Conservation (phyloP, 1,139 yeast genomes). For the Sugiyamaella grinbergsii region DNA sequence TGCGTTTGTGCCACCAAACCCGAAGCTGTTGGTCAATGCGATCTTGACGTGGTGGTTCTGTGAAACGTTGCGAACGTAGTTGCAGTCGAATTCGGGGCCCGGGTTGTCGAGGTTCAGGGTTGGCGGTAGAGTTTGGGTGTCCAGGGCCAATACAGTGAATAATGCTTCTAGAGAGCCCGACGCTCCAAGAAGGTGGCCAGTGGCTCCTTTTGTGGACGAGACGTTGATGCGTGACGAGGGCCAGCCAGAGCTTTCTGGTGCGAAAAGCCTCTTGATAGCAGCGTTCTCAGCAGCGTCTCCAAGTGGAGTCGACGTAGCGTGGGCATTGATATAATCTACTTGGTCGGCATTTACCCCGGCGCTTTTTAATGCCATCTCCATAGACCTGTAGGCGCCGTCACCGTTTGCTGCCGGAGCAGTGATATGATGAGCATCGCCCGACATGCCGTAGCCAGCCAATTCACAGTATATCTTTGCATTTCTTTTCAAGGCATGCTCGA, state of each 20-base stretch:
- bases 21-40: conserved; percentile 89
- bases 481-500: conserved; percentile 72
- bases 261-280: conserved; percentile 60
- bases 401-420: conserved; percentile 89
- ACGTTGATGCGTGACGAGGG: conserved; percentile 46
- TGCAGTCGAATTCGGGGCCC: conserved; percentile 51
- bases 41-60: conserved; percentile 49
- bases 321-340: conserved; percentile 75
- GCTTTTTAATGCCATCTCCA: conserved; percentile 68
- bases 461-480: conserved; percentile 73
- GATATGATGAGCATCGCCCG: conserved; percentile 91
- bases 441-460: conserved; percentile 80
- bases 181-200: conserved; percentile 93
- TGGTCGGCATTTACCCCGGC: conserved; percentile 54
- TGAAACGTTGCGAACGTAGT: conserved; percentile 60
- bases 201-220: conserved; percentile 87
- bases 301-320: conserved; percentile 88
- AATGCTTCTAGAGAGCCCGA: conserved; percentile 94
- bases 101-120: conserved; percentile 66
- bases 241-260: conserved; percentile 36
- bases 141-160: conserved; percentile 69
- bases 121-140: conserved; percentile 67
- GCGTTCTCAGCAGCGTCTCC: conserved; percentile 88
- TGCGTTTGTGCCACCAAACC: conserved; percentile 96
- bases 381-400: conserved; percentile 80